Evolutionary conservation across 768 basidiomycete genomes (phyloP).

Genomic region (Termitomyces bulborhizus): DNA sequence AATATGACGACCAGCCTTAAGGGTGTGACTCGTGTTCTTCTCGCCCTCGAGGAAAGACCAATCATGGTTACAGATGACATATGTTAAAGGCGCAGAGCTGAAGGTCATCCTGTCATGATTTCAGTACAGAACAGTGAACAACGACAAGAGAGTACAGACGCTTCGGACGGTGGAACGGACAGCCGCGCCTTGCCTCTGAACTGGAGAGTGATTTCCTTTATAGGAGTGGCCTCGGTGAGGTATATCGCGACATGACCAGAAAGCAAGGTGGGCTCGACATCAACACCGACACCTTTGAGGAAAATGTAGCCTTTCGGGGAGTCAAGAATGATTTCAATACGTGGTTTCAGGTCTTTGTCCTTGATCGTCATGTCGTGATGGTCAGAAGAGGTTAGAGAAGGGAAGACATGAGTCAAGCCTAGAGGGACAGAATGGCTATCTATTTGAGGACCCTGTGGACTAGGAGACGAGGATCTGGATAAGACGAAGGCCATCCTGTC

Average conservation of each 20-base stretch:
- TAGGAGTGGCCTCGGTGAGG: constrained; percentile 75
- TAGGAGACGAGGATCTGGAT: constrained; percentile 15
- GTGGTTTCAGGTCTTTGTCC: constrained; percentile 39
- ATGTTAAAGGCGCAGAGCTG: constrained; percentile 43
- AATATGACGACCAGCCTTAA: constrained; percentile 91
- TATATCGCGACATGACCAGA: constrained; percentile 77
- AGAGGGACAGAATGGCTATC: not conserved
- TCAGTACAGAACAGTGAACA: constrained; percentile 2
- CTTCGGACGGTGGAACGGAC: constrained; percentile 49
- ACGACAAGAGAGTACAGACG: constrained; percentile 36
- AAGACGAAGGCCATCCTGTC: constrained; percentile 18
- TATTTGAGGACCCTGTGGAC: constrained; percentile 10
- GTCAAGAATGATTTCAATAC: constrained; percentile 74
- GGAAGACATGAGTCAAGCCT: not conserved
- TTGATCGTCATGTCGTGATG: constrained; percentile 31
- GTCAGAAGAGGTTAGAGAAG: constrained; percentile 3
- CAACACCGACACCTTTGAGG: constrained; percentile 74
- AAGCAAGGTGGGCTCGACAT: constrained; percentile 77
- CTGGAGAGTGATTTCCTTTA: constrained; percentile 79
- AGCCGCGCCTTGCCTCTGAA: constrained; percentile 80
- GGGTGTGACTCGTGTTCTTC: constrained; percentile 73
- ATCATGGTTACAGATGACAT: constrained; percentile 72
- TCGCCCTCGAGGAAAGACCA: constrained; percentile 91
- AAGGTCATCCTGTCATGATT: constrained; percentile 29
- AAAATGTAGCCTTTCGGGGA: constrained; percentile 47